These are phyloP conservation scores for Sporisorium scitamineum DNA, from an alignment of 1,284 basidiomycete species.

Conservation along the genomic window DNA sequence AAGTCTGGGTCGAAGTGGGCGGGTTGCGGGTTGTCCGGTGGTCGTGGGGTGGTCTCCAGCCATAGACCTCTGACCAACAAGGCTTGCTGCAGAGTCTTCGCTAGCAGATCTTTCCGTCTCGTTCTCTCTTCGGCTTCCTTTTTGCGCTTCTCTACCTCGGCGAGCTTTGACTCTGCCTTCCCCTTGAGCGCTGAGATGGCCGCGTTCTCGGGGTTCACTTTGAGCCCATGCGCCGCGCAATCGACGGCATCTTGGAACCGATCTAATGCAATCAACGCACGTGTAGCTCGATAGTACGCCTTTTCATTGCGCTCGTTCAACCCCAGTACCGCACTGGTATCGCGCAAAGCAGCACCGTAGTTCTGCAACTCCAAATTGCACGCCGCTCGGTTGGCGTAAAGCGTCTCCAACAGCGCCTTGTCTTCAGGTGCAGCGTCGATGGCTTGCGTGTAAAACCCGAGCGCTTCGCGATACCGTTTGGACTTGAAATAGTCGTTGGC, in stretches of 20 bases:
- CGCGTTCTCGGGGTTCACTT: slow-evolving; percentile 28
- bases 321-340: slow-evolving; percentile 24
- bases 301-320: slow-evolving; percentile 56
- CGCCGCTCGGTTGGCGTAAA: slow-evolving; percentile 82
- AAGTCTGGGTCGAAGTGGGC: slow-evolving; percentile 72
- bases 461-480: slow-evolving; percentile 86
- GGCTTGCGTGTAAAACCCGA: slow-evolving; percentile 89
- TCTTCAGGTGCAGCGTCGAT: slow-evolving; percentile 84
- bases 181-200: slow-evolving; percentile 50
- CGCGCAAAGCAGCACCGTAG: slow-evolving; percentile 18
- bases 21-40: slow-evolving; percentile 74
- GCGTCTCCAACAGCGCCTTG: slow-evolving; percentile 74
- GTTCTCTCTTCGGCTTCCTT: slow-evolving; percentile 73
- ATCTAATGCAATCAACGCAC: slow-evolving; percentile 57
- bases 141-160: slow-evolving; percentile 70
- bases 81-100: slow-evolving; percentile 73
- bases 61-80: slow-evolving; percentile 74
- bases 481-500: slow-evolving; percentile 93
- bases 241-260: slow-evolving; percentile 53
- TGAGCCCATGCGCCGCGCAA: slow-evolving; percentile 51
- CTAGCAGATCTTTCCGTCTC: slow-evolving; percentile 73
- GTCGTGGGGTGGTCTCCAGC: slow-evolving; percentile 61
- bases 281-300: slow-evolving; percentile 63
- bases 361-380: slow-evolving; percentile 88
- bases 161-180: slow-evolving; percentile 69